These are phyloP conservation scores for Aspergillus carbonarius DNA, from an alignment of 2,329 filamentous ascomycete species.

Conservation along the genomic window DNA sequence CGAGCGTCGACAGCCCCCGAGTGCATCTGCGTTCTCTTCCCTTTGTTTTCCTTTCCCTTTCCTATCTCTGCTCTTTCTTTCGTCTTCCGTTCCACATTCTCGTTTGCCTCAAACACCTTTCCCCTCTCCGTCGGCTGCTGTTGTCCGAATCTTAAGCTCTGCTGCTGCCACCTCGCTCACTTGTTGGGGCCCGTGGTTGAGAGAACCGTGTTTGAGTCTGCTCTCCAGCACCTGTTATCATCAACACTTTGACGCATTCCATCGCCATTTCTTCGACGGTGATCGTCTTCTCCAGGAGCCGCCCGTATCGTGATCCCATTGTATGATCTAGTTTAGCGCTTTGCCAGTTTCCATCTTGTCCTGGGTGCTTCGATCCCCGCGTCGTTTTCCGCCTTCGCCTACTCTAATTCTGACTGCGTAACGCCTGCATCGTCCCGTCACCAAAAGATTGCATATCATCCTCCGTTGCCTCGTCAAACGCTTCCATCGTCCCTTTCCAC, in stretches of 20 bases:
- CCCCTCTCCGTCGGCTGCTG: not conserved
- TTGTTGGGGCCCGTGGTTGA: slow-evolving; percentile 11
- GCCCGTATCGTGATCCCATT: slow-evolving; percentile 3
- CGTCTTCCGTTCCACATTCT: not conserved
- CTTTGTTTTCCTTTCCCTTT: slow-evolving; percentile 16
- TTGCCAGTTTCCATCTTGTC: slow-evolving; percentile 20
- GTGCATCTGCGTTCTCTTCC: slow-evolving; percentile 15
- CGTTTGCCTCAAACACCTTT: not conserved
- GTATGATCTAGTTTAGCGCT: slow-evolving; percentile 11
- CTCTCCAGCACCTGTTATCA: slow-evolving; percentile 2
- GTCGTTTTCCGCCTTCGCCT: slow-evolving; percentile 27
- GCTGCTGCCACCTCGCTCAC: not conserved
- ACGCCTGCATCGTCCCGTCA: slow-evolving; percentile 27
- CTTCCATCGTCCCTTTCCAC: slow-evolving; percentile 19
- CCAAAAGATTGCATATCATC: slow-evolving; percentile 20
- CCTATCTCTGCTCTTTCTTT: not conserved
- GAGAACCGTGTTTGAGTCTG: slow-evolving; percentile 8
- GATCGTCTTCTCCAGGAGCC: not conserved
- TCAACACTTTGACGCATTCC: not conserved
- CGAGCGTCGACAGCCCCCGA: slow-evolving; percentile 3
- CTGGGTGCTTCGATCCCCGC: slow-evolving; percentile 25
- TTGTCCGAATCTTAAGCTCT: slow-evolving; percentile 4
- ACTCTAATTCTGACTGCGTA: slow-evolving; percentile 24
- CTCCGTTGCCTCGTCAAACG: slow-evolving; percentile 13
- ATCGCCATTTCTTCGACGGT: slow-evolving; percentile 2